phyloP scores from a whole-genome alignment of 441 rosid species.

The Gossypium trilobum region DNA sequence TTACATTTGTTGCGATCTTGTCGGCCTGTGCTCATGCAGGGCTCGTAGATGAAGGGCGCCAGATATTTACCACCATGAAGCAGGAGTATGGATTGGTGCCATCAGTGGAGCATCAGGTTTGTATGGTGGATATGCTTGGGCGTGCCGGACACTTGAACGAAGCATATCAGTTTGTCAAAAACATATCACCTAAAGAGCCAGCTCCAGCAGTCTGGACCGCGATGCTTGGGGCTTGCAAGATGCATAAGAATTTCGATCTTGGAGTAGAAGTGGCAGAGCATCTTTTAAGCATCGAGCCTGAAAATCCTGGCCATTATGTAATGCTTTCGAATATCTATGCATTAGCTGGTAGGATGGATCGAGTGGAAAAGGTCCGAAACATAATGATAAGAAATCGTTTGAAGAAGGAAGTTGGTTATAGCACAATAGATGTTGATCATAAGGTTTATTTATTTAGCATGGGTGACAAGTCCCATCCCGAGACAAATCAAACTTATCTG shows the following conservation, averaged over 20 bases:
- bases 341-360: constrained; percentile 59
- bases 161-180: constrained; percentile 46
- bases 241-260: constrained; percentile 70
- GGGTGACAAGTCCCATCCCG: constrained; percentile 64
- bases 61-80: constrained; percentile 45
- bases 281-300: constrained; percentile 60
- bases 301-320: constrained; percentile 76
- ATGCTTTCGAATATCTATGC: constrained; percentile 79
- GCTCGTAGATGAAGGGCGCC: constrained; percentile 48
- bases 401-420: constrained; percentile 73
- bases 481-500: constrained; percentile 40
- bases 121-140: constrained; percentile 79
- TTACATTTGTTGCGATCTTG: constrained; percentile 70
- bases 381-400: constrained; percentile 49
- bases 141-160: constrained; percentile 66
- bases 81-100: constrained; percentile 39
- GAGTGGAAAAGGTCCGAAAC: constrained; percentile 55
- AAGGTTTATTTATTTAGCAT: constrained; percentile 64
- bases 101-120: constrained; percentile 64
- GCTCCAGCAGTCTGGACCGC: constrained; percentile 82
- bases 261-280: constrained; percentile 65
- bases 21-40: constrained; percentile 86
- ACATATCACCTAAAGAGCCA: constrained; percentile 33
- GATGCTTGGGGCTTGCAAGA: constrained; percentile 92
- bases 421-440: constrained; percentile 51